Base-by-base conservation (phyloP, 225 moss, liverwort and hornwort genomes). In the Physcomitrium patens region DNA sequence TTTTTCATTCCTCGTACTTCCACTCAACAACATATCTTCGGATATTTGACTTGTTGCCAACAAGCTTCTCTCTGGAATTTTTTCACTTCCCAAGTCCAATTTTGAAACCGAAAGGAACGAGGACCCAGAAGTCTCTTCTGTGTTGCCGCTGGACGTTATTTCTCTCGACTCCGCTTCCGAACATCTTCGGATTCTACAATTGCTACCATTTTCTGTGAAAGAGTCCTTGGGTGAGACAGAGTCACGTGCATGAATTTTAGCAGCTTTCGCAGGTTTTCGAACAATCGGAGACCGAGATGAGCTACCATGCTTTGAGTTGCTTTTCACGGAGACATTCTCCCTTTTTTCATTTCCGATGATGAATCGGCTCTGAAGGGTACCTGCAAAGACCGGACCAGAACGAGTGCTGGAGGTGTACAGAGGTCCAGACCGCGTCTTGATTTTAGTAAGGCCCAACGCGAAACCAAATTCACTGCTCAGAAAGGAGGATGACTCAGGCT, bases 351-450 rank as follows among this genome's bases (percentile, higher is more conserved):
- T 79, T 46, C 82, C 82, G 67, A 81, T 79, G 77, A 77, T 82
- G 82, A 82, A 82, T 68, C 87, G 77, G 82, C 87, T 85, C 71
- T 82, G 82, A 64, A 87, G 79, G 69, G 82, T 87, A 74, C 84
- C 87, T 77, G 84, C 84, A 77, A 84, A 84, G 54, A 85, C 82
- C 37, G 85, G 87, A 42, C 87, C 85, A 59, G 85, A 85, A 48
- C 84, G 82, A 5, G 87, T 69, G 79, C 84, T 87, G 77, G 77
- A 48, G 70, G 68, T 72, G 78, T 82, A 87, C 75, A 87, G 56
- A 68, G 87, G 87, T 60, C 87, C 87, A n/a, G 87, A 87, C 43
- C 85, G 87, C 74, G 87, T 87, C 82, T 87, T 87, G 77, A 87
- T 85, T 42, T 85, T 82, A 75, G 82, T 82, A 53, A 87, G 72